Conservation (phyloP, 495 filamentous ascomycete genomes). For the Aspergillus kassunensis region DNA sequence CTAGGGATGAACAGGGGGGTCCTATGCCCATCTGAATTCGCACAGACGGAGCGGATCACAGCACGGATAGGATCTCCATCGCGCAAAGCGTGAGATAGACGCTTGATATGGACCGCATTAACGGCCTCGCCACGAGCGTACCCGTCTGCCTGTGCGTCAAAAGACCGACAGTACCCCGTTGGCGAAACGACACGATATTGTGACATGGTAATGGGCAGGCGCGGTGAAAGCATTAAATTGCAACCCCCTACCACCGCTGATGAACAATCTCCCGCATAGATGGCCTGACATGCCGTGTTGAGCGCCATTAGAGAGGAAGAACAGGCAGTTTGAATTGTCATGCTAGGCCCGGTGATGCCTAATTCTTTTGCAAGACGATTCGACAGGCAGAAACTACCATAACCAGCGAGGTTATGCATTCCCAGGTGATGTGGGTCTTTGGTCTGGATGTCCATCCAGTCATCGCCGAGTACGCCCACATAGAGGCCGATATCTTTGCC, state of each 20-base stretch:
- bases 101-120: slow-evolving; percentile 33
- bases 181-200: slow-evolving; percentile 25
- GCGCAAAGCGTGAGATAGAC: slow-evolving; percentile 22
- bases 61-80: slow-evolving; percentile 38
- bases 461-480: slow-evolving; percentile 42
- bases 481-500: slow-evolving; percentile 48
- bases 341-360: slow-evolving; percentile 1
- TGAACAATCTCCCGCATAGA: neutral
- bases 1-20: slow-evolving; percentile 26
- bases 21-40: slow-evolving; percentile 32
- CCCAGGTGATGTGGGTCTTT: slow-evolving; percentile 24
- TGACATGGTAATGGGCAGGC: neutral
- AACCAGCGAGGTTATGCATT: slow-evolving; percentile 18
- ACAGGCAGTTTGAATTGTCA: slow-evolving; percentile 1
- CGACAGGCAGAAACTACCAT: slow-evolving; percentile 13
- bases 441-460: slow-evolving; percentile 29
- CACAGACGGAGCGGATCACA: slow-evolving; percentile 29
- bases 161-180: slow-evolving; percentile 48
- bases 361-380: slow-evolving; percentile 3
- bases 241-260: neutral
- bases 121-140: slow-evolving; percentile 59
- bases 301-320: slow-evolving; percentile 1
- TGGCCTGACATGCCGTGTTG: neutral
- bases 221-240: neutral
- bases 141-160: slow-evolving; percentile 57